Evolutionary conservation across 805 yeast species (phyloP).

Genomic region (Grigorovia transvaalensis): DNA sequence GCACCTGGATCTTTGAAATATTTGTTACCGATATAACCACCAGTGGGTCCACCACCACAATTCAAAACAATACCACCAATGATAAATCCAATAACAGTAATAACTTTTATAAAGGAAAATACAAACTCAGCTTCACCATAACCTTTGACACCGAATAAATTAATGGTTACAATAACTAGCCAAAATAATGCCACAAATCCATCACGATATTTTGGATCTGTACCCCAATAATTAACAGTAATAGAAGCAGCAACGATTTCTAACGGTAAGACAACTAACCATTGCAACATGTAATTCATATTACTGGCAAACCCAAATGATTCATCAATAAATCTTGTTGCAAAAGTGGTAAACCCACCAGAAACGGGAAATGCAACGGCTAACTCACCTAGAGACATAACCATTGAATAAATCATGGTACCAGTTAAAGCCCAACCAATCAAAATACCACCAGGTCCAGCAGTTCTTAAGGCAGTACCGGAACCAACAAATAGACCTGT

Average conservation of each 20-base stretch:
- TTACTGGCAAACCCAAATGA: slow-evolving; percentile 57
- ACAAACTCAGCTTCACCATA: slow-evolving; percentile 48
- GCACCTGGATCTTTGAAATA: slow-evolving; percentile 47
- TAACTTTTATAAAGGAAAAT: slow-evolving; percentile 37
- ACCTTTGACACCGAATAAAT: slow-evolving; percentile 44
- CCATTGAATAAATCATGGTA: slow-evolving; percentile 43
- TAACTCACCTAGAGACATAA: slow-evolving; percentile 55
- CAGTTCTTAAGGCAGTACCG: slow-evolving; percentile 49
- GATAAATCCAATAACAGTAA: slow-evolving; percentile 40
- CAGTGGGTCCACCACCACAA: slow-evolving; percentile 45
- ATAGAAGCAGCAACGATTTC: slow-evolving; percentile 46
- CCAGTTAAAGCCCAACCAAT: slow-evolving; percentile 48
- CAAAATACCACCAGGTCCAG: slow-evolving; percentile 57
- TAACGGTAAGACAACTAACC: slow-evolving; percentile 42
- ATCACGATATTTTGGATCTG: slow-evolving; percentile 36
- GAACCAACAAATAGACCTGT: slow-evolving; percentile 71
- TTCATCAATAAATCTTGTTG: slow-evolving; percentile 48
- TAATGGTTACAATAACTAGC: slow-evolving; percentile 37
- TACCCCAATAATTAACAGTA: slow-evolving; percentile 43
- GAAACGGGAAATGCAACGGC: slow-evolving; percentile 53
- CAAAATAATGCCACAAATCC: slow-evolving; percentile 42
- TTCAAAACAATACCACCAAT: slow-evolving; percentile 37
- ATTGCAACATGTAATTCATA: slow-evolving; percentile 45
- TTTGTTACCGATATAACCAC: slow-evolving; percentile 39
- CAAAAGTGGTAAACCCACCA: slow-evolving; percentile 56